Conservation (phyloP, 257 asterid species). For the Linderniella brevidens region DNA sequence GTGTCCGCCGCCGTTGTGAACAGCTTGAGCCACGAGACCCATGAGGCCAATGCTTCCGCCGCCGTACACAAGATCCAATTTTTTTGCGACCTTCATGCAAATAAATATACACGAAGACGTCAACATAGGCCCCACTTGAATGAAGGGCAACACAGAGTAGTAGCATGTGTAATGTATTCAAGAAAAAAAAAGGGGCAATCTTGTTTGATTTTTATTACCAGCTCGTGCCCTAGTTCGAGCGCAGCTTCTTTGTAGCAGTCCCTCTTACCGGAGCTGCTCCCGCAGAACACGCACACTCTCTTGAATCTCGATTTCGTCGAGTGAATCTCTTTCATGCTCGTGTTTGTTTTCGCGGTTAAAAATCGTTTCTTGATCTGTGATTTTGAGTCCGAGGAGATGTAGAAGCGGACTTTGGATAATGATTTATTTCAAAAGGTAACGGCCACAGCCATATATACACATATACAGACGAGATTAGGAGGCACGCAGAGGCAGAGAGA, state of each 20-base stretch:
- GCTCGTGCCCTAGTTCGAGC: slow-evolving; percentile 41
- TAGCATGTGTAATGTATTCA: not conserved
- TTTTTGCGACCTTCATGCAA: slow-evolving; percentile 40
- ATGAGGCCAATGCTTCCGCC: slow-evolving; percentile 69
- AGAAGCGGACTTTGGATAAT: too few relatives aligned
- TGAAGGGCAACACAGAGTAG: not conserved
- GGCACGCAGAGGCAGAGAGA: too few relatives aligned
- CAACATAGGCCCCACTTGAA: not conserved
- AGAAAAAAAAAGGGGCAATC: not conserved
- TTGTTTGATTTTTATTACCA: slow-evolving; percentile 18
- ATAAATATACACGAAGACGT: slow-evolving; percentile 2
- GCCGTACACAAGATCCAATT: slow-evolving; percentile 58
- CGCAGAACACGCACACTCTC: slow-evolving; percentile 53
- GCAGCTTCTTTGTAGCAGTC: slow-evolving; percentile 54
- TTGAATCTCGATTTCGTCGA: slow-evolving; percentile 31
- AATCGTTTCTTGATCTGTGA: too few relatives aligned
- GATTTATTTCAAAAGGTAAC: too few relatives aligned
- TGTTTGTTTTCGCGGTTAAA: too few relatives aligned
- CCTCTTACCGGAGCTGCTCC: slow-evolving; percentile 62
- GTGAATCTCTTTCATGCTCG: not conserved
- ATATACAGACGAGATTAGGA: too few relatives aligned
- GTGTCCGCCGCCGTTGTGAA: slow-evolving; percentile 52
- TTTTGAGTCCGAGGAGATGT: too few relatives aligned
- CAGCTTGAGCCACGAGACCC: slow-evolving; percentile 56
- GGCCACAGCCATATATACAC: too few relatives aligned